A percentile compares a stretch with the other conserved stretches of the same genome.
Evolutionary conservation across 2,329 filamentous ascomycete genomes (phyloP).

Genomic region (Diaporthe sp.): DNA sequence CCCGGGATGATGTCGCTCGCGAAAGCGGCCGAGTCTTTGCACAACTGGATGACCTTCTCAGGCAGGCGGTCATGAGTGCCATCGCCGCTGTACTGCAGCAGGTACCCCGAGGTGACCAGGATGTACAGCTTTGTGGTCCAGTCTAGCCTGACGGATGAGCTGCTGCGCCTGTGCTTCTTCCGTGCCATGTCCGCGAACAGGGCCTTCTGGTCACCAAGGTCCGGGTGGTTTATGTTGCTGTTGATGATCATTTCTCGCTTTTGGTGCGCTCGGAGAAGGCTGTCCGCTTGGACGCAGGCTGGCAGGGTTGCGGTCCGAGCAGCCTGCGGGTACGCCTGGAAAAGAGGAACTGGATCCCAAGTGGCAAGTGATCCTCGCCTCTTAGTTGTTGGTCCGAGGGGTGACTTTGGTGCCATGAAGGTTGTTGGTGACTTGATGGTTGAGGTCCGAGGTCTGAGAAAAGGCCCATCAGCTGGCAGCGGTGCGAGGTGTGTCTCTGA

Average conservation of each 20-base stretch:
- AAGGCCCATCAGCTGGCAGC: not conserved
- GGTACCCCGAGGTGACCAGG: slow-evolving; percentile 75
- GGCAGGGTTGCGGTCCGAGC: slow-evolving; percentile 79
- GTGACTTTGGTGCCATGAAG: slow-evolving; percentile 34
- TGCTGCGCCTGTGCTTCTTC: slow-evolving; percentile 59
- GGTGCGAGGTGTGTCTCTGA: slow-evolving; percentile 31
- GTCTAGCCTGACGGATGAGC: slow-evolving; percentile 62
- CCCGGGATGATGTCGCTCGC: slow-evolving; percentile 84
- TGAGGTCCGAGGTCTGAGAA: slow-evolving; percentile 22
- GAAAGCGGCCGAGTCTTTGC: slow-evolving; percentile 81
- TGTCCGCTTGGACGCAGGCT: slow-evolving; percentile 74
- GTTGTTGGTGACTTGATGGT: slow-evolving; percentile 28
- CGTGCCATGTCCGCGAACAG: slow-evolving; percentile 53
- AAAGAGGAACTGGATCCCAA: slow-evolving; percentile 81
- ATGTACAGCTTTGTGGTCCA: slow-evolving; percentile 80
- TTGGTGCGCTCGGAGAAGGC: slow-evolving; percentile 71
- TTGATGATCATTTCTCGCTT: slow-evolving; percentile 52
- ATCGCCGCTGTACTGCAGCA: slow-evolving; percentile 79
- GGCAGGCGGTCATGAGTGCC: slow-evolving; percentile 78
- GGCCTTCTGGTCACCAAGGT: slow-evolving; percentile 31
- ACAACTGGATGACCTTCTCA: slow-evolving; percentile 78
- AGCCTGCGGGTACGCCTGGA: slow-evolving; percentile 88
- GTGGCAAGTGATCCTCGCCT: slow-evolving; percentile 49
- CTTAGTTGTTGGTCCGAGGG: slow-evolving; percentile 26
- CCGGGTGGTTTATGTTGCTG: slow-evolving; percentile 27